Conservation (phyloP, 441 rosid species). For the Populus hybrid region DNA sequence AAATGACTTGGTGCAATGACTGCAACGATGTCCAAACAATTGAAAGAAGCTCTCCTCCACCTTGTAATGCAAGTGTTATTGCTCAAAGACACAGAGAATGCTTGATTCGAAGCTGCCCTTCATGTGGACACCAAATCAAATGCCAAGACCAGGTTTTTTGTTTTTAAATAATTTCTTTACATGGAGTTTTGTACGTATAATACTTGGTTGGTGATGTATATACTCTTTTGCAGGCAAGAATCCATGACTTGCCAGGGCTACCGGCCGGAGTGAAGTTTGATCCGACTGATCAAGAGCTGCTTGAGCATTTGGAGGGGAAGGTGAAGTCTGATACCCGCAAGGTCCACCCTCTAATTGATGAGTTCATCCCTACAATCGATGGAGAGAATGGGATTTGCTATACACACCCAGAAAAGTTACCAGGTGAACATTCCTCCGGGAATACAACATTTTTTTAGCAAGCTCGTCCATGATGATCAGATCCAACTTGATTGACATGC, state of each 20-base stretch:
- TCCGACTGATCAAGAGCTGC: constrained; percentile 88
- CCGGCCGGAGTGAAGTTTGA: constrained; percentile 98
- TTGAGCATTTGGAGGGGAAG: constrained; percentile 85
- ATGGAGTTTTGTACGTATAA: too few species aligned
- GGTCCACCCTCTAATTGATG: constrained; percentile 83
- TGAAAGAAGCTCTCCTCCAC: constrained; percentile 45
- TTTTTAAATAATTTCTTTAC: too few species aligned
- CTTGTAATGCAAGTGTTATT: constrained; percentile 15
- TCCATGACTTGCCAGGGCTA: constrained; percentile 79
- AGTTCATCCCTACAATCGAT: constrained; percentile 81
- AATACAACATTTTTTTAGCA: not conserved
- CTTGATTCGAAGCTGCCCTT: constrained; percentile 56
- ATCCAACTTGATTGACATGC: not conserved
- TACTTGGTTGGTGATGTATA: not conserved
- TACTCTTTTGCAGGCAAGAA: constrained; percentile 24
- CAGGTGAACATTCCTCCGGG: constrained; percentile 40
- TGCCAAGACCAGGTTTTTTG: constrained; percentile 59
- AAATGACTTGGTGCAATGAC: constrained; percentile 89
- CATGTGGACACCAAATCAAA: constrained; percentile 81
- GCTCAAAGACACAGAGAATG: constrained; percentile 36
- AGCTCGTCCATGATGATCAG: too few species aligned
- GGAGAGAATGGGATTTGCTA: constrained; percentile 94
- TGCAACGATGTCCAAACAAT: constrained; percentile 63
- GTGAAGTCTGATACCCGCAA: constrained; percentile 46
- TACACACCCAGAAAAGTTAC: constrained; percentile 91